Evolutionary conservation across 2,329 filamentous ascomycete species (phyloP).

Genomic region (Akanthomyces uredinophilus): DNA sequence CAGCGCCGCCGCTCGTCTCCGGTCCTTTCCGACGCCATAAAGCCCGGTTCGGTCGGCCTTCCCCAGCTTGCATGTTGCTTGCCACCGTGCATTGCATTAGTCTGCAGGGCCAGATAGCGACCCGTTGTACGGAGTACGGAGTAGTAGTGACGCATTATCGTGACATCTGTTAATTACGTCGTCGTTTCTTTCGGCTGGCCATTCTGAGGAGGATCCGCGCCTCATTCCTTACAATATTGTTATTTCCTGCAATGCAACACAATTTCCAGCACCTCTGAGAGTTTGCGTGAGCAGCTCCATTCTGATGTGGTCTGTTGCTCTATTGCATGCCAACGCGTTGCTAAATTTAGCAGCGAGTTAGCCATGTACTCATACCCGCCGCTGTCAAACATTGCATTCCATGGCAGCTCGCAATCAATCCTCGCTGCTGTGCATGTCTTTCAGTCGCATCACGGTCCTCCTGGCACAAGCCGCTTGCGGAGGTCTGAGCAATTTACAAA

Average conservation of each 20-base stretch:
- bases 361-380: not conserved
- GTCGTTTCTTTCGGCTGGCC: not conserved
- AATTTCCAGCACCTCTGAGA: not conserved
- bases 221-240: not conserved
- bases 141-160: not conserved
- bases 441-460: not conserved
- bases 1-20: not conserved
- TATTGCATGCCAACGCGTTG: slow-evolving; percentile 3
- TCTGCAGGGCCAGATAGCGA: not conserved
- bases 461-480: not conserved
- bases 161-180: slow-evolving; percentile 9
- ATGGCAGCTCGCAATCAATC: not conserved
- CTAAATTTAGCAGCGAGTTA: not conserved
- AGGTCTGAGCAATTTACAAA: not conserved
- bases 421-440: not conserved
- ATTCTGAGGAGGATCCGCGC: not conserved
- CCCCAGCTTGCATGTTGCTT: not conserved
- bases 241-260: not conserved
- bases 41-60: not conserved
- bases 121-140: too few species aligned
- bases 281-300: not conserved
- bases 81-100: not conserved
- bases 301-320: not conserved
- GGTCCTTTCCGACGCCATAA: slow-evolving; percentile 12
- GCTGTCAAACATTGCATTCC: not conserved